These are phyloP conservation scores for Turnera subulata DNA, from an alignment of 345 rosid genomes.

Conservation along the genomic window DNA sequence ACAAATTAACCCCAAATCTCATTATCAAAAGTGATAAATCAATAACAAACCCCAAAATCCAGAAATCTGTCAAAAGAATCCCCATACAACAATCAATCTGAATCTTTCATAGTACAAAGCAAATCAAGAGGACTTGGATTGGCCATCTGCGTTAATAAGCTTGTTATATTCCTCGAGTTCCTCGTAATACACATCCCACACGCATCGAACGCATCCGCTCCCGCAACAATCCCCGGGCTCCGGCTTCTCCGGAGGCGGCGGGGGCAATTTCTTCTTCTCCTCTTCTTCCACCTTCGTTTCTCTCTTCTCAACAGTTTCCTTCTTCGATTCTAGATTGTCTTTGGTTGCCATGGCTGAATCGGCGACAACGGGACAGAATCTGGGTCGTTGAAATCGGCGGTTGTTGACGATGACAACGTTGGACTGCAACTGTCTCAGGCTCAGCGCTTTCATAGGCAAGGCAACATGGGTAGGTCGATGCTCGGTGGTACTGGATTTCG, in stretches of 20 bases:
- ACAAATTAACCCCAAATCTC: too few species aligned
- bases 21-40: too few species aligned
- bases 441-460: constrained; percentile 7
- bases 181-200: constrained; percentile 92
- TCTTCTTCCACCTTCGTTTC: constrained; percentile 6
- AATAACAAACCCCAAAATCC: too few species aligned
- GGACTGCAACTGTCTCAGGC: background rate
- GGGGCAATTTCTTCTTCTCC: constrained; percentile 18
- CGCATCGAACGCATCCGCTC: constrained; percentile 90
- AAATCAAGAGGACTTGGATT: background rate
- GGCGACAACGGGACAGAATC: background rate
- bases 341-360: constrained; percentile 14
- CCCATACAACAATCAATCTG: background rate
- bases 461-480: too few species aligned
- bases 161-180: constrained; percentile 74
- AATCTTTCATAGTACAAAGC: background rate
- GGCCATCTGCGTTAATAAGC: constrained; percentile 27
- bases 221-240: constrained; percentile 95
- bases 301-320: constrained; percentile 1
- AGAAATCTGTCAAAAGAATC: background rate
- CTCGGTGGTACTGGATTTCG: background rate
- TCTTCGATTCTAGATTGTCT: background rate
- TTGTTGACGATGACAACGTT: background rate
- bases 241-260: constrained; percentile 92
- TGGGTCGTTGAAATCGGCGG: background rate